These are phyloP conservation scores for Corynespora cassiicola DNA, from an alignment of 2,329 filamentous ascomycete genomes.

Conservation along the genomic window DNA sequence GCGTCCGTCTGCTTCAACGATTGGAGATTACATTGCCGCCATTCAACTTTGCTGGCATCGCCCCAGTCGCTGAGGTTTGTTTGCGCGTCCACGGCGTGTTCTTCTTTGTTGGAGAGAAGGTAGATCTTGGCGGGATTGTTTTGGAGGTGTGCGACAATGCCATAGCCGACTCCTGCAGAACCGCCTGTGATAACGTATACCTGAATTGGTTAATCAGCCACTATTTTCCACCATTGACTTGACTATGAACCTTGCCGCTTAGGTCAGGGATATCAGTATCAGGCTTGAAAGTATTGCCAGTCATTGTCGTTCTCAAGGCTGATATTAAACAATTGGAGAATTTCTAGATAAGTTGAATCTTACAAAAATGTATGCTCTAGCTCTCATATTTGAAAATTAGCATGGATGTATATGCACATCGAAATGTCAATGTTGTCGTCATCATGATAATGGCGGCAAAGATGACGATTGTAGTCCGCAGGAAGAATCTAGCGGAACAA, in stretches of 20 bases:
- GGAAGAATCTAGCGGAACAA: too few relatives aligned
- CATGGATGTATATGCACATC: too few relatives aligned
- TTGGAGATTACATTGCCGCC: constrained; percentile 55
- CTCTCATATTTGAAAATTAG: too few relatives aligned
- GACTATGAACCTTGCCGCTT: constrained; percentile 38
- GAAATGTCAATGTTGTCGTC: too few relatives aligned
- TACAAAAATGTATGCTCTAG: too few relatives aligned
- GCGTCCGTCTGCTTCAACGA: constrained; percentile 54
- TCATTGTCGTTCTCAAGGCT: constrained; percentile 14
- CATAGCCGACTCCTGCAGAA: constrained; percentile 58
- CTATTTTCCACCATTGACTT: background rate
- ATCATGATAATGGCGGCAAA: too few relatives aligned
- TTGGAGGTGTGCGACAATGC: constrained; percentile 60
- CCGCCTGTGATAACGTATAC: constrained; percentile 58
- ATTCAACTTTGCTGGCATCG: constrained; percentile 53
- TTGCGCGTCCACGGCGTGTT: constrained; percentile 55
- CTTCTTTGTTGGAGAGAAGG: constrained; percentile 57
- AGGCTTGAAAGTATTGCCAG: constrained; percentile 47
- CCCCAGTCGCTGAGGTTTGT: constrained; percentile 51
- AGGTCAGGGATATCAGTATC: constrained; percentile 51
- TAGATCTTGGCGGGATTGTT: constrained; percentile 56
- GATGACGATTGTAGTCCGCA: too few relatives aligned
- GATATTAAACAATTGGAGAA: too few relatives aligned
- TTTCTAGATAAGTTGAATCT: too few relatives aligned
- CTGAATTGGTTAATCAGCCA: too few relatives aligned